Base-by-base conservation (phyloP, 768 basidiomycete species). In the Pulveroboletus sp. region DNA sequence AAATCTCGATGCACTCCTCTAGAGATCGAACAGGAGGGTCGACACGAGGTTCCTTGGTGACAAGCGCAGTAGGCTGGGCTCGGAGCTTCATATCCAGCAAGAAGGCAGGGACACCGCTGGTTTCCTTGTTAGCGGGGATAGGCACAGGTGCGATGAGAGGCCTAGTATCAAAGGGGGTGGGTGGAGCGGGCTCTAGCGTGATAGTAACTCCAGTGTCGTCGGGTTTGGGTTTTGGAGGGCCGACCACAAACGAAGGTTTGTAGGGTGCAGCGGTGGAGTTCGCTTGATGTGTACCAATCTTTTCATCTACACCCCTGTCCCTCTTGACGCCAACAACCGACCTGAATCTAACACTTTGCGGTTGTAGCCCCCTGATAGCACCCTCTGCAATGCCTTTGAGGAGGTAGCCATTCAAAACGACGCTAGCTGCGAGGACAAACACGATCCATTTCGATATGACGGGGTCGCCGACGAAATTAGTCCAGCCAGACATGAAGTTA, bases 401-500 rank as follows among this genome's bases (percentile, higher is more conserved):
- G 14, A 97, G 76, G 63, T 91, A 97, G 4, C 93, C 94, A 55
- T 99, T 99, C 50, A 99, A 75, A 49, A 84, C 80, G 50, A 97
- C 86, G 51, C 86, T 89, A 52, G 95, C 78, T 3, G 83, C 87
- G 21, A 99, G 80, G 14, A 89, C 76, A 49, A 90, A 77, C 43
- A 97, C 89, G 64, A 98, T 93, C 88, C 91, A 94, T 72, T 98
- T 98, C 60, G 82, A 85, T 54, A 98, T 71, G 44, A 97, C 81
- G 1, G 95, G 95, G 63, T 99, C 95, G 33, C 93, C 93, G 44
- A 97, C 92, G 56, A 97, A 83, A 13, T 75, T 72, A 8, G 91
- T 90, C 94, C 94, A 97, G 4, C 81, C 78, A 38, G 81, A 81
- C 88, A 96, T 89, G 75, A 94, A 94, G 53, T 80, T 76, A 52